A percentile compares a stretch with the other conserved stretches of the same genome.
These are phyloP conservation scores for Pythium myriotylum DNA, from an alignment of 352 stramenopile genomes.

Conservation along the genomic window DNA sequence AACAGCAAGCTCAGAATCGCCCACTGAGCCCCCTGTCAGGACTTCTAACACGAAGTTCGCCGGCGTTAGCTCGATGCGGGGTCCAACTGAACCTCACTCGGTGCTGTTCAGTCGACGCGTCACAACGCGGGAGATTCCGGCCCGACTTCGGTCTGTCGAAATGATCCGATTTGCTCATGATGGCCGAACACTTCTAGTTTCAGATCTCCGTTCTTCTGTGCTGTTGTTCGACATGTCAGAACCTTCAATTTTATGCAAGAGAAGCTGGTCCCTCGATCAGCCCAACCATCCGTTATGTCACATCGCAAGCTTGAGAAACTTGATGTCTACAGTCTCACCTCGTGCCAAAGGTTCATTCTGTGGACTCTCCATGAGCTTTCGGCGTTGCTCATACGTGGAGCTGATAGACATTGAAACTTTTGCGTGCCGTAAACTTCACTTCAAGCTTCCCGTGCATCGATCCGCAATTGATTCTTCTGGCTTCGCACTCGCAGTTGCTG, in stretches of 20 bases:
- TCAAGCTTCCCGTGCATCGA: constrained; percentile 43
- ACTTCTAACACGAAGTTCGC: too few relatives aligned
- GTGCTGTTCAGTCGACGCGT: constrained; percentile 10
- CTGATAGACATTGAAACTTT: not conserved
- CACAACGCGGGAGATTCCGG: constrained; percentile 9
- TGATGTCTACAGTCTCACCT: not conserved
- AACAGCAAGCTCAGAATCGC: not conserved
- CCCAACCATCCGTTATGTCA: constrained; percentile 10
- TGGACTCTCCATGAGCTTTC: constrained; percentile 16
- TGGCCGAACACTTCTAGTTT: constrained; percentile 17
- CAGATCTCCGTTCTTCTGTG: constrained; percentile 16
- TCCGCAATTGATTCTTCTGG: constrained; percentile 42
- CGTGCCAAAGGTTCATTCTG: constrained; percentile 2
- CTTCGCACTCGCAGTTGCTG: constrained; percentile 43
- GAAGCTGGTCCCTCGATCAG: constrained; percentile 11
- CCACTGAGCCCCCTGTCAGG: too few relatives aligned
- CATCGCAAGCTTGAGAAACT: constrained; percentile 4
- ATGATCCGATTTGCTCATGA: constrained; percentile 14
- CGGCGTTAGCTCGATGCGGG: too few relatives aligned
- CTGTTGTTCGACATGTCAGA: constrained; percentile 19
- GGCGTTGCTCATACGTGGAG: constrained; percentile 8
- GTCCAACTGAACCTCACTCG: not conserved
- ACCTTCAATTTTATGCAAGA: constrained; percentile 11
- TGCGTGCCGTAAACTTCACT: constrained; percentile 24
- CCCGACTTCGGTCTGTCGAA: not conserved